phyloP scores from a whole-genome alignment of 2,329 filamentous ascomycete species.

The Niveomyces coronatus region DNA sequence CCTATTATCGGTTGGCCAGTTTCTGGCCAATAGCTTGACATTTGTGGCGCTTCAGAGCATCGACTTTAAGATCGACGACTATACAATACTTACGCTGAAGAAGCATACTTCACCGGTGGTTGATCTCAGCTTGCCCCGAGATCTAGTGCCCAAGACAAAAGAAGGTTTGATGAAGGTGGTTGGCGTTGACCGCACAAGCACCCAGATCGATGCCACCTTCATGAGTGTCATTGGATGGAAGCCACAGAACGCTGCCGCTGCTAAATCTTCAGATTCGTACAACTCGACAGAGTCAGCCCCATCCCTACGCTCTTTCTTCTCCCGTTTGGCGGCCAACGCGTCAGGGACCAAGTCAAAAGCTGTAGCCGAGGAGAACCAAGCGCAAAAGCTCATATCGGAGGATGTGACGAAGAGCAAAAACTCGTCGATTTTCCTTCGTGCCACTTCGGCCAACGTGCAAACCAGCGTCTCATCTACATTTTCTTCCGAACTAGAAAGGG shows the following conservation, averaged over 20 bases:
- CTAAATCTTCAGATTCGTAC: conserved; percentile 39
- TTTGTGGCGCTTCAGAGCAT: conserved; percentile 85
- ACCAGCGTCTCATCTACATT: conserved; percentile 66
- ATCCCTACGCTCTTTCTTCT: conserved; percentile 71
- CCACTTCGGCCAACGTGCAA: conserved; percentile 73
- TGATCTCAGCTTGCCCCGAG: conserved; percentile 61
- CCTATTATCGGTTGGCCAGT: conserved; percentile 78
- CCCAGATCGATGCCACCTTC: conserved; percentile 84
- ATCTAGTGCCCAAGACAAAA: conserved; percentile 72
- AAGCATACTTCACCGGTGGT: conserved; percentile 80
- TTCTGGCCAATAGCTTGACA: conserved; percentile 86
- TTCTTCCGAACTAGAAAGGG: conserved; percentile 78
- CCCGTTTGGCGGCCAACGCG: conserved; percentile 53
- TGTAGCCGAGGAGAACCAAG: conserved; percentile 50
- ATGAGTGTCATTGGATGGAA: conserved; percentile 87
- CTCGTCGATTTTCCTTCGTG: conserved; percentile 77
- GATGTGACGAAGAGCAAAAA: conserved; percentile 61
- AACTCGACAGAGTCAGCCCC: conserved; percentile 44
- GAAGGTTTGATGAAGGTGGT: conserved; percentile 82
- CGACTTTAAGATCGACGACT: conserved; percentile 85
- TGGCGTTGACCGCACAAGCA: conserved; percentile 72
- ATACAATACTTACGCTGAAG: conserved; percentile 63
- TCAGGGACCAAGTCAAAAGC: conserved; percentile 45
- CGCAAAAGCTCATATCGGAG: conserved; percentile 54
- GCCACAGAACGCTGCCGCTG: conserved; percentile 32